These are phyloP conservation scores for Curvularia spicifera DNA, from an alignment of 2,329 filamentous ascomycete species.

Conservation along the genomic window DNA sequence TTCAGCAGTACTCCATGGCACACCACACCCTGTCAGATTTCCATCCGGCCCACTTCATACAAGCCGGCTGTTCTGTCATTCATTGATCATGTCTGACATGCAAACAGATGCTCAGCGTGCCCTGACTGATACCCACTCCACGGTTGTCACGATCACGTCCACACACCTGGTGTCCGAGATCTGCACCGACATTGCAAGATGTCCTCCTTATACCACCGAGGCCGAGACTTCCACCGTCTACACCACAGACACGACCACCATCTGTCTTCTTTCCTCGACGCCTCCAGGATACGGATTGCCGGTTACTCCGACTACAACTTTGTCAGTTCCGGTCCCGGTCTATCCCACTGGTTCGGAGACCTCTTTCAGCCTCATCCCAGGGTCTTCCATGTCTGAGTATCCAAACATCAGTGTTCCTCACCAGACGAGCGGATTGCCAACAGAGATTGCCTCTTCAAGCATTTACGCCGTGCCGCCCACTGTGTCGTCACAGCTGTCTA, in stretches of 20 bases:
- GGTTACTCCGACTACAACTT: constrained; percentile 10
- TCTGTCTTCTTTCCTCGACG: constrained; percentile 46
- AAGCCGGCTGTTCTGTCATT: neutral
- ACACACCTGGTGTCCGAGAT: constrained; percentile 51
- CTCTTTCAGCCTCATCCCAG: constrained; percentile 18
- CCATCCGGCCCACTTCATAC: neutral
- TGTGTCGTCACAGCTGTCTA: neutral
- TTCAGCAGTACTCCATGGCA: neutral
- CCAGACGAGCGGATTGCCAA: constrained; percentile 15
- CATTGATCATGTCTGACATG: constrained; percentile 13
- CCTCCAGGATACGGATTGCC: constrained; percentile 23
- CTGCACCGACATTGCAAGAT: constrained; percentile 43
- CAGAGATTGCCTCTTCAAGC: constrained; percentile 4
- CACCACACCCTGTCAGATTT: neutral
- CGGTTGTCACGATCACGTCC: constrained; percentile 50
- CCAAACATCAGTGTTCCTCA: constrained; percentile 11
- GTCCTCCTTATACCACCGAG: constrained; percentile 46
- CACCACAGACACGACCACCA: constrained; percentile 51
- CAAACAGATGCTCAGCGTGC: constrained; percentile 21
- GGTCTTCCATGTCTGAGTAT: constrained; percentile 9
- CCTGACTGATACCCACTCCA: constrained; percentile 40
- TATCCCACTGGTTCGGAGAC: constrained; percentile 9
- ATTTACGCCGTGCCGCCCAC: constrained; percentile 2
- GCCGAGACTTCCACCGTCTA: constrained; percentile 48
- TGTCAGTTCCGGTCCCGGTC: constrained; percentile 12